Evolutionary conservation across 176 grass and related monocot genomes (phyloP), one percentile per base, ranked within the genome.

Genomic region (Dactylis glomerata): DNA sequence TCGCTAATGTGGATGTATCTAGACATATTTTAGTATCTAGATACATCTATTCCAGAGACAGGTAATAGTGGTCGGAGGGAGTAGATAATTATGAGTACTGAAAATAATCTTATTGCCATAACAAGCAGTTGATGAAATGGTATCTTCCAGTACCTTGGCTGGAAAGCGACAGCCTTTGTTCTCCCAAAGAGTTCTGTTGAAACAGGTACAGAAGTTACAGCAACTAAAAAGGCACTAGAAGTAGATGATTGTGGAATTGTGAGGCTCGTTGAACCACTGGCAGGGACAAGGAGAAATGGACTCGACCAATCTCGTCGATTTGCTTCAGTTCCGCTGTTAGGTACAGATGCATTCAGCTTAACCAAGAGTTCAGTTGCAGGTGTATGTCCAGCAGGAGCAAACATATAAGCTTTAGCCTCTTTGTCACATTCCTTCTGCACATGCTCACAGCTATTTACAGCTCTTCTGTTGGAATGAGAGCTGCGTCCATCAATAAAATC

Each of bases 151-250:
- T 98, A 98, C 96, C 96, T 98, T 31, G 93, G 96, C 68, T 93
- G 91, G 77, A 98, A 95, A 87, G 87, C 80, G 90, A 98, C 88
- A 84, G 86, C 91, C 79, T 91, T 92, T 57, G 96, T 98, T 84
- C 89, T 93, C 46, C 96, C 96, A 88, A 92, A 87, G 49, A 98
- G 89, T 72, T 98, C 91, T 47, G 83, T 79, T 78, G 91, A 90
- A 92, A 98, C 91, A 82, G 96, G 89, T 75, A 95, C 81, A 86
- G 93, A 93, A 73, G 89, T 82, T 49, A 51, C 89, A 77, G 91
- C 84, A 78, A 95, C 59, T 87, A 98, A 90, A 91, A 92, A 95
- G 41, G 96, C 91, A 83, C 87, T 93, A 80, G 91, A 83, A 82
- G 81, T 77, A 83, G 80, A 92, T 75, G 89, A 87, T 51, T 88